Conservation (phyloP, 208 protist species). For the Crithidia expoeki region DNA sequence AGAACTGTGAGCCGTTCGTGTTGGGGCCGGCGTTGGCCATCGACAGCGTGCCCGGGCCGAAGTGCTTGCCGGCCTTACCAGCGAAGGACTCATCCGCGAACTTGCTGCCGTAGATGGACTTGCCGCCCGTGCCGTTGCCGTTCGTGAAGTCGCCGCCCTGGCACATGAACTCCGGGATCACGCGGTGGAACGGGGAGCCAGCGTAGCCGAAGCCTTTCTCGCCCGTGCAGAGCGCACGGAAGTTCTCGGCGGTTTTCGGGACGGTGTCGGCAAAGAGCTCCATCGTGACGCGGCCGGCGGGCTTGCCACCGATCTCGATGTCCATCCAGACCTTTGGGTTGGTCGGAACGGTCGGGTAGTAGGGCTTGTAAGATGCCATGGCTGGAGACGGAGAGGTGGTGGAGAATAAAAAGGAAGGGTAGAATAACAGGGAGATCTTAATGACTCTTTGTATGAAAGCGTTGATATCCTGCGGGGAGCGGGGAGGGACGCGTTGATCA, state of each 20-base stretch:
- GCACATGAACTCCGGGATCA: slow-evolving; percentile 94
- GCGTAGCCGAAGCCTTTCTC: slow-evolving; percentile 85
- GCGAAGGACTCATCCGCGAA: slow-evolving; percentile 95
- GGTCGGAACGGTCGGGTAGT: slow-evolving; percentile 74
- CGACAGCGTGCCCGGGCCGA: slow-evolving; percentile 78
- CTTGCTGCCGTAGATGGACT: slow-evolving; percentile 93
- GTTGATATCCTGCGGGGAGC: too few relatives aligned
- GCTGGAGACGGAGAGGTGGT: slow-evolving; percentile 94
- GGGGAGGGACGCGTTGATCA: too few relatives aligned
- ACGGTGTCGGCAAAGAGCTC: slow-evolving; percentile 90
- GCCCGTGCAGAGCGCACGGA: slow-evolving; percentile 92
- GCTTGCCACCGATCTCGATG: slow-evolving; percentile 86
- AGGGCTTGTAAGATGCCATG: slow-evolving; percentile 90
- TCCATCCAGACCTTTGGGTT: slow-evolving; percentile 93
- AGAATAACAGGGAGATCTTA: too few relatives aligned
- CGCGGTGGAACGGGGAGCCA: slow-evolving; percentile 95
- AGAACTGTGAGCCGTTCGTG: slow-evolving; percentile 94
- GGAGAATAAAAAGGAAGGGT: too few relatives aligned
- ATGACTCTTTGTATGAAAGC: too few relatives aligned
- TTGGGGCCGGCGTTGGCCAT: slow-evolving; percentile 95
- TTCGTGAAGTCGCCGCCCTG: slow-evolving; percentile 97
- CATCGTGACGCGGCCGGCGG: slow-evolving; percentile 90
- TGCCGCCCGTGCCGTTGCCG: slow-evolving; percentile 91
- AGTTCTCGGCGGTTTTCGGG: slow-evolving; percentile 96
- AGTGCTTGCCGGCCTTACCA: slow-evolving; percentile 72